Evolutionary conservation across 225 moss, liverwort and hornwort genomes (phyloP).

Genomic region (Anthoceros angustus): DNA sequence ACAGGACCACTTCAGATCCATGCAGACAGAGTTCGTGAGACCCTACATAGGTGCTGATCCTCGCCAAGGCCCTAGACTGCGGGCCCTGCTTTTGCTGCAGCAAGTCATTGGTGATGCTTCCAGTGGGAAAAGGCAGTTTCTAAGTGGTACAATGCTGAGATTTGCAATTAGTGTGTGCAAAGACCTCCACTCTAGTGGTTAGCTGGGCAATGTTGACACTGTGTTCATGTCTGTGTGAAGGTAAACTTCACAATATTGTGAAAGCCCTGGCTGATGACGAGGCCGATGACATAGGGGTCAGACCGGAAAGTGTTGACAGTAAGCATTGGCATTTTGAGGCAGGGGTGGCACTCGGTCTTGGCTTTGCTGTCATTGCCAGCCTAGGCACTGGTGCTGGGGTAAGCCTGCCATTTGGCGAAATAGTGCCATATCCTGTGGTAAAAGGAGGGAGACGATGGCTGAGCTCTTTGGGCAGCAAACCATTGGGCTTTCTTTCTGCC

Average conservation of each 20-base stretch:
- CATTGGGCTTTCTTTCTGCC: conserved; percentile 85
- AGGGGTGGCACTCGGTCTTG: conserved; percentile 77
- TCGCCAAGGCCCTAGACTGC: conserved; percentile 77
- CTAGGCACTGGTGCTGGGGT: conserved; percentile 27
- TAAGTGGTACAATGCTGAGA: conserved; percentile 48
- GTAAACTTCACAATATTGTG: conserved; percentile 94
- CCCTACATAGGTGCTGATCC: conserved; percentile 70
- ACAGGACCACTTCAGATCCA: conserved; percentile 51
- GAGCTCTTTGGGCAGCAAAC: conserved; percentile 69
- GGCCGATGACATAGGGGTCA: conserved; percentile 46
- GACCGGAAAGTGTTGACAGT: conserved; percentile 30
- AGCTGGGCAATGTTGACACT: background rate
- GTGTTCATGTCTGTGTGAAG: conserved; percentile 30
- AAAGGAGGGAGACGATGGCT: conserved; percentile 71
- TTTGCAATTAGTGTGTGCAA: background rate
- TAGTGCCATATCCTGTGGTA: conserved; percentile 30
- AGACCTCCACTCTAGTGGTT: conserved; percentile 1
- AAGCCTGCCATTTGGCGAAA: conserved; percentile 47
- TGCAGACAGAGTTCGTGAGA: conserved; percentile 76
- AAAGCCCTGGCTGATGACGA: conserved; percentile 93
- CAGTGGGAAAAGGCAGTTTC: conserved; percentile 89
- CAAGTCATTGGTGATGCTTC: conserved; percentile 93
- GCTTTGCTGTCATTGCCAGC: conserved; percentile 42
- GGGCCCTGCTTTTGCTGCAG: conserved; percentile 72
- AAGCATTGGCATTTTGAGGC: conserved; percentile 57